Evolutionary conservation across 805 yeast species (phyloP).

Genomic region (Teunomyces cretensis): DNA sequence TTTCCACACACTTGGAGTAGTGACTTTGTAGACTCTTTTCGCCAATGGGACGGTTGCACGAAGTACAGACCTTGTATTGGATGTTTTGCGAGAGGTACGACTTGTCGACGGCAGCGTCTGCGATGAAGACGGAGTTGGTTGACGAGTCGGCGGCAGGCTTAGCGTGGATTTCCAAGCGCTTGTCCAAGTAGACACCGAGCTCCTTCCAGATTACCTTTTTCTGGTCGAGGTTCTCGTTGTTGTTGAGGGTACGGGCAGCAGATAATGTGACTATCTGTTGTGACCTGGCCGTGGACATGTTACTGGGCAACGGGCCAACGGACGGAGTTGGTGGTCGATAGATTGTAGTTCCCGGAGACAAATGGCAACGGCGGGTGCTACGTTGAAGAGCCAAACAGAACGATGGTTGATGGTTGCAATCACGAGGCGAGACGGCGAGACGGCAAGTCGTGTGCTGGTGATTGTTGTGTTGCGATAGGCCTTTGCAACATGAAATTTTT

Average conservation of each 20-base stretch:
- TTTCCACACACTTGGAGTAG: conserved; percentile 35
- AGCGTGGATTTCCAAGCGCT: conserved; percentile 29
- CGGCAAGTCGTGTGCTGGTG: too few relatives aligned
- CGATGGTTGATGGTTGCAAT: neutral
- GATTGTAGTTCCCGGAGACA: neutral
- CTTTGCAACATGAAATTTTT: neutral
- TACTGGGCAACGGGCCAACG: neutral
- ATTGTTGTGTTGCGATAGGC: neutral
- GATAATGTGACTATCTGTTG: conserved; percentile 27
- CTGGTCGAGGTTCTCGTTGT: conserved; percentile 12
- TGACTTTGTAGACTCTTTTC: conserved; percentile 32
- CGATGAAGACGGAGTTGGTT: conserved; percentile 20
- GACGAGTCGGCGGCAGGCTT: conserved; percentile 20
- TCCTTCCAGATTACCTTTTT: conserved; percentile 44
- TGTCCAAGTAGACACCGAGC: conserved; percentile 43
- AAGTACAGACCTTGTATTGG: conserved; percentile 38
- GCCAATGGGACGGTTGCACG: conserved; percentile 43
- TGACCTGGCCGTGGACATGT: conserved; percentile 22
- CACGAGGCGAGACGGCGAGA: neutral
- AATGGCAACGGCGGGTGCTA: neutral
- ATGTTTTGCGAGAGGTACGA: conserved; percentile 33
- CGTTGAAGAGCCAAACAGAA: too few relatives aligned
- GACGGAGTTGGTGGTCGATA: neutral
- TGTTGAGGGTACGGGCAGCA: conserved; percentile 24
- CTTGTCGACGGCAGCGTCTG: conserved; percentile 22